These are phyloP conservation scores for Fabrea salina DNA, from an alignment of 169 alveolate species.

Conservation along the genomic window DNA sequence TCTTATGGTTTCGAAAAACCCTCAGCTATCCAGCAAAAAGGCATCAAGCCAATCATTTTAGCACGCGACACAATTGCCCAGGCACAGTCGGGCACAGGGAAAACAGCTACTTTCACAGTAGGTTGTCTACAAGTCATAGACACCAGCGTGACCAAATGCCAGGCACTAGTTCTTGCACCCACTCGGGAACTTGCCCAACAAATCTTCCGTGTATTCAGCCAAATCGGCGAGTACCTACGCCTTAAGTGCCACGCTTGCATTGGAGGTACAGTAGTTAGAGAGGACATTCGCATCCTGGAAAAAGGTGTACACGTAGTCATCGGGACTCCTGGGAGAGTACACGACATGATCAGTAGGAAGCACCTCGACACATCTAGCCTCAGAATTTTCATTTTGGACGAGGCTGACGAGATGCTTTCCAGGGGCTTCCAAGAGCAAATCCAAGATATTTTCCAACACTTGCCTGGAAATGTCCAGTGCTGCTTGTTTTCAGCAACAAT, in stretches of 20 bases:
- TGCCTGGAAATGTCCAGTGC: constrained; percentile 83
- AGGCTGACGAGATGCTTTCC: constrained; percentile 99
- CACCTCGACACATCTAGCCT: constrained; percentile 85
- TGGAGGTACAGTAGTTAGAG: constrained; percentile 99
- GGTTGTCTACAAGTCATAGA: constrained; percentile 94
- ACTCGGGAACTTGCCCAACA: constrained; percentile 99
- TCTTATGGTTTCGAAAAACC: constrained; percentile 99
- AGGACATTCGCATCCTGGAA: constrained; percentile 92
- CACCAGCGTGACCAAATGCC: constrained; percentile 86
- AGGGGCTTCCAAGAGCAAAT: constrained; percentile 96
- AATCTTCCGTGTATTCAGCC: constrained; percentile 91
- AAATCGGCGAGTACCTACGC: constrained; percentile 89
- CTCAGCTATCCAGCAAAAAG: constrained; percentile 98
- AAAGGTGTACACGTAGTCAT: constrained; percentile 99
- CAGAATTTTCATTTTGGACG: constrained; percentile 95
- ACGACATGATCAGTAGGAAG: constrained; percentile 95
- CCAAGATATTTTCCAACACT: constrained; percentile 80
- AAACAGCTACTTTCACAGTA: constrained; percentile 97
- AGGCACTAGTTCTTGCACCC: constrained; percentile 97
- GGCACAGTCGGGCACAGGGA: constrained; percentile 99
- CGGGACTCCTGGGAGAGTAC: constrained; percentile 99
- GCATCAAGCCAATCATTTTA: constrained; percentile 97
- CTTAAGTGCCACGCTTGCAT: constrained; percentile 95
- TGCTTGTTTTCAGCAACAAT: constrained; percentile 97
- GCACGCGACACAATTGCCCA: constrained; percentile 98